Conservation (phyloP, 129 eudicot species). For the Solidago caesia region DNA sequence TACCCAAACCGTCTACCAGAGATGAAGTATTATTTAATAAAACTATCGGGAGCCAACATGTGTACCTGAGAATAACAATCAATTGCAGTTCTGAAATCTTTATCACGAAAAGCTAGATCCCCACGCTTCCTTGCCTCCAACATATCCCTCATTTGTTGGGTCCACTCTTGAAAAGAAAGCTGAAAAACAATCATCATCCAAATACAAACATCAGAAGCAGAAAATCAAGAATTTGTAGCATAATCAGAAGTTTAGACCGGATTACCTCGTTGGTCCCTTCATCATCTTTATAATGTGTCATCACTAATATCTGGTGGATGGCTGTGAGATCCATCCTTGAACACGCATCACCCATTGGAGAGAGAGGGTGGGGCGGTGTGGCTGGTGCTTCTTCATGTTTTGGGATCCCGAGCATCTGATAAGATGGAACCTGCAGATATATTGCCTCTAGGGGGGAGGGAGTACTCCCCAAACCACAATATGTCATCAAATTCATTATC, state of each 20-base stretch:
- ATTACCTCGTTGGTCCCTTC: conserved; percentile 83
- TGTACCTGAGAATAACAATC: conserved; percentile 95
- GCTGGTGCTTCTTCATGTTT: conserved; percentile 83
- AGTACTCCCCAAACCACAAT: too few species aligned
- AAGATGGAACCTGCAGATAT: conserved; percentile 63
- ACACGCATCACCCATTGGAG: conserved; percentile 97
- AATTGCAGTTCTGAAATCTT: conserved; percentile 83
- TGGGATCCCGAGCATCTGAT: conserved; percentile 78
- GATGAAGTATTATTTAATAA: neutral
- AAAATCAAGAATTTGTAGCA: conserved; percentile 5
- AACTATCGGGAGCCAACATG: neutral
- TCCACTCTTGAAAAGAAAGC: conserved; percentile 97
- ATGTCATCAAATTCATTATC: too few species aligned
- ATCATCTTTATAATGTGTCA: conserved; percentile 25
- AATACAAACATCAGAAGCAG: neutral
- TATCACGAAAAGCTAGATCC: conserved; percentile 89
- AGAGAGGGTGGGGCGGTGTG: conserved; percentile 76
- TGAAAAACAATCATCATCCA: conserved; percentile 20
- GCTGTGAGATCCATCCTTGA: conserved; percentile 83
- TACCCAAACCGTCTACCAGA: neutral
- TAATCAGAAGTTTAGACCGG: conserved; percentile 2
- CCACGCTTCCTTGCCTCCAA: conserved; percentile 94
- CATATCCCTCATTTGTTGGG: conserved; percentile 98
- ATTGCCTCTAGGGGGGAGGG: neutral
- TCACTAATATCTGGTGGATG: conserved; percentile 55